Evolutionary conservation across 805 yeast genomes (phyloP).

Genomic region (Blastobotrys americana): DNA sequence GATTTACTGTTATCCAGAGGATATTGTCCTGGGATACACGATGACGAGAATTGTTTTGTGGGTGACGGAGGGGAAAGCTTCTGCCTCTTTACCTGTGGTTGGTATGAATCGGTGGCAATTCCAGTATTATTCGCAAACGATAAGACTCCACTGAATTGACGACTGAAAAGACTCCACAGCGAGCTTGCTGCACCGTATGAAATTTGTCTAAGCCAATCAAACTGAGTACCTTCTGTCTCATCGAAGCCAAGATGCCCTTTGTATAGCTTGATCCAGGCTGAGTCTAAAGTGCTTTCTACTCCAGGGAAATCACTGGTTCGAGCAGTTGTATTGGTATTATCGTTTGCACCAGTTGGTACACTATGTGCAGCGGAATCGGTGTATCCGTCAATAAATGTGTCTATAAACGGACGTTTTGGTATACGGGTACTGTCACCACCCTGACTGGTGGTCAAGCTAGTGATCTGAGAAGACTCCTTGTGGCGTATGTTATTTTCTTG

Average conservation of each 20-base stretch:
- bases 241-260: not conserved
- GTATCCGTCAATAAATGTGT: conserved; percentile 5
- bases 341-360: not conserved
- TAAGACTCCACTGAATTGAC: no score
- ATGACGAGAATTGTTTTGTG: not conserved
- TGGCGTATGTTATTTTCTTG: no score
- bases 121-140: no score
- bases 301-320: not conserved
- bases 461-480: no score
- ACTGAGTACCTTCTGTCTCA: not conserved
- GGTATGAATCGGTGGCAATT: not conserved
- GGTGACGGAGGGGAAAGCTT: not conserved
- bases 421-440: no score
- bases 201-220: conserved; percentile 2
- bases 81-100: not conserved
- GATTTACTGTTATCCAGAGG: not conserved
- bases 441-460: no score
- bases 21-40: no score
- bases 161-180: not conserved
- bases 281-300: not conserved
- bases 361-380: not conserved
- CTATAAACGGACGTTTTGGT: conserved; percentile 3
- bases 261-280: not conserved
- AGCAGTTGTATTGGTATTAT: not conserved
- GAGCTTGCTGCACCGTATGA: conserved; percentile 1